A percentile compares a stretch with the other conserved stretches of the same genome.
Conservation (phyloP, 129 eudicot species). For the Erigeron canadensis region DNA sequence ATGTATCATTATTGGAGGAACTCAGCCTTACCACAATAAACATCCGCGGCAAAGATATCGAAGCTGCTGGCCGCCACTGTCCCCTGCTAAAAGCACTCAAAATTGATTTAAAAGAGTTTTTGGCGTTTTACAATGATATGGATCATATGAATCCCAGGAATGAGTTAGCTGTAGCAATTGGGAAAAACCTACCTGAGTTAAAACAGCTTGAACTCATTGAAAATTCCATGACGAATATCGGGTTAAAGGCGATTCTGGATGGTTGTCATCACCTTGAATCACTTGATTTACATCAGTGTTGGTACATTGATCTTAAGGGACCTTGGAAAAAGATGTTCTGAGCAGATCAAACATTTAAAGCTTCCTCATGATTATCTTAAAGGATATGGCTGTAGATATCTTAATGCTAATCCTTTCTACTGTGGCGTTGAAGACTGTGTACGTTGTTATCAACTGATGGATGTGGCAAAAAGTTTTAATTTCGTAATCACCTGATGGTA, state of each 20-base stretch:
- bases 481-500: background rate
- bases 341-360: constrained; percentile 4
- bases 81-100: constrained; percentile 7
- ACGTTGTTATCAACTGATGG: background rate
- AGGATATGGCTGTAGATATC: background rate
- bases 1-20: constrained; percentile 5
- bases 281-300: background rate
- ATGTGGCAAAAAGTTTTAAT: background rate
- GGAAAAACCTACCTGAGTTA: background rate
- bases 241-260: constrained; percentile 13
- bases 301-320: background rate
- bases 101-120: background rate
- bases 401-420: background rate
- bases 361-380: constrained; percentile 7
- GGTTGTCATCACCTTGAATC: background rate
- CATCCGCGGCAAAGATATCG: background rate
- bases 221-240: background rate
- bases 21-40: background rate
- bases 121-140: background rate
- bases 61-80: background rate
- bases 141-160: background rate
- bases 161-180: too few relatives aligned
- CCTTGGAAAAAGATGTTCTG: background rate
- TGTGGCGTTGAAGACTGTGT: background rate
- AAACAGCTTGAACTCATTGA: constrained; percentile 9